phyloP scores from a whole-genome alignment of 2,329 filamentous ascomycete species.

The Anthostomella pinea region DNA sequence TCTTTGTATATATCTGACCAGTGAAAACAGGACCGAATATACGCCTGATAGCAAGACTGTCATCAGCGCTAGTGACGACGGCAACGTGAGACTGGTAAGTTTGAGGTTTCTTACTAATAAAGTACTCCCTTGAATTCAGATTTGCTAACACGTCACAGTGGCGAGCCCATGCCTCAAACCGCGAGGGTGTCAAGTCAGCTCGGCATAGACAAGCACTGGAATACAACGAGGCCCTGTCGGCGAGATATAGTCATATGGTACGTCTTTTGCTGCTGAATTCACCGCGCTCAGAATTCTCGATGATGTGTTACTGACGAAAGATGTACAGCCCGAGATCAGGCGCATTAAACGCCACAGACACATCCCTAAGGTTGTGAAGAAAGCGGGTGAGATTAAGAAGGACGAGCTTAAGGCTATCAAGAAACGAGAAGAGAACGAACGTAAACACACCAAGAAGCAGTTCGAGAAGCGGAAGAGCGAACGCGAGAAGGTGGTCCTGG shows the following conservation, averaged over 20 bases:
- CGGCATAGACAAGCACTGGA: conserved; percentile 84
- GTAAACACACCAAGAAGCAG: conserved; percentile 85
- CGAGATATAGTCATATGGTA: conserved; percentile 84
- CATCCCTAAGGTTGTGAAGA: conserved; percentile 89
- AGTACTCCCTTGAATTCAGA: background rate
- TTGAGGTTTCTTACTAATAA: no score
- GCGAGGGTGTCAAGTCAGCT: conserved; percentile 81
- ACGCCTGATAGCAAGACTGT: conserved; percentile 89
- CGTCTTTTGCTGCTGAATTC: no score
- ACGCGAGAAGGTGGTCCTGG: conserved; percentile 89
- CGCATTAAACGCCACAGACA: conserved; percentile 90
- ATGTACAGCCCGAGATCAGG: conserved; percentile 72
- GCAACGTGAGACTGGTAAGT: conserved; percentile 68
- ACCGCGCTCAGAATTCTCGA: no score
- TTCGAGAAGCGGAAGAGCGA: conserved; percentile 70
- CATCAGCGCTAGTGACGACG: conserved; percentile 88
- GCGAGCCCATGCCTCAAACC: conserved; percentile 79
- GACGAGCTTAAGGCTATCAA: conserved; percentile 87
- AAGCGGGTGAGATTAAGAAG: conserved; percentile 89
- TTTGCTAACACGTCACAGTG: conserved; percentile 73
- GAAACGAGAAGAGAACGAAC: conserved; percentile 88
- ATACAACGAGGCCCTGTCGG: conserved; percentile 81
- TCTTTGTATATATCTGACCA: conserved; percentile 34
- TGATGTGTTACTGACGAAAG: conserved; percentile 13
- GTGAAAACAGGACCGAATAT: conserved; percentile 75